phyloP scores from a whole-genome alignment of 179 eudicot genomes.

The Pouteria campechiana region DNA sequence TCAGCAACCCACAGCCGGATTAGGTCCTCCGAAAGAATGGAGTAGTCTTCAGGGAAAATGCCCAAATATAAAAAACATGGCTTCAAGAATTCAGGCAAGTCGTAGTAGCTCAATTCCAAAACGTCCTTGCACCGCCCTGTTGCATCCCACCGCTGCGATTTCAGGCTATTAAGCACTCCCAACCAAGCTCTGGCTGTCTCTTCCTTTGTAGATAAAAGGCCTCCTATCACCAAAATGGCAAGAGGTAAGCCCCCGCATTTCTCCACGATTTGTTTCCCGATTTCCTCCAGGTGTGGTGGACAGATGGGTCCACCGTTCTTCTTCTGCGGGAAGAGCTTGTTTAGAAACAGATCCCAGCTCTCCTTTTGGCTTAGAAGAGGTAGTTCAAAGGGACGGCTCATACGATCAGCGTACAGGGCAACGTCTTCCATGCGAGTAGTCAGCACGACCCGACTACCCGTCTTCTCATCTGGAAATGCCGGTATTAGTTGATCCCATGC shows the following conservation, averaged over 20 bases:
- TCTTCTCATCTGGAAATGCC: slow-evolving; percentile 11
- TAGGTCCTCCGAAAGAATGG: slow-evolving; percentile 11
- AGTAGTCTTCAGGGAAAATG: slow-evolving; percentile 20
- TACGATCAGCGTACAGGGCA: neutral
- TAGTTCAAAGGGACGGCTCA: slow-evolving; percentile 5
- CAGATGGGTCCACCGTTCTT: neutral
- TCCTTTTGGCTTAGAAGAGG: slow-evolving; percentile 2
- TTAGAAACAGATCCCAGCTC: slow-evolving; percentile 8
- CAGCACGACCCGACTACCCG: slow-evolving; percentile 13
- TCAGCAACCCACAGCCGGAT: slow-evolving; percentile 17
- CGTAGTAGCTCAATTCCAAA: slow-evolving; percentile 14
- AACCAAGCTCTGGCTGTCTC: slow-evolving; percentile 11
- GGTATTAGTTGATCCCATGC: slow-evolving; percentile 25
- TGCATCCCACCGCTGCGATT: neutral
- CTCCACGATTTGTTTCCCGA: slow-evolving; percentile 7
- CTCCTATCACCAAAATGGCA: slow-evolving; percentile 21
- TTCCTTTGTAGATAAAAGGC: slow-evolving; percentile 12
- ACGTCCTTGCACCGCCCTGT: slow-evolving; percentile 3
- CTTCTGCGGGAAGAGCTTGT: neutral
- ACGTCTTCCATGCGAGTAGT: slow-evolving; percentile 11
- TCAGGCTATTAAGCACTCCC: slow-evolving; percentile 3
- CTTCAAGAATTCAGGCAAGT: slow-evolving; percentile 24
- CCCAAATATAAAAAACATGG: slow-evolving; percentile 27
- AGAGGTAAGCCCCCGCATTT: slow-evolving; percentile 27
- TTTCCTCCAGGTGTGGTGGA: neutral